phyloP scores from a whole-genome alignment of 805 yeast genomes.

The Ogataea methylovora region DNA sequence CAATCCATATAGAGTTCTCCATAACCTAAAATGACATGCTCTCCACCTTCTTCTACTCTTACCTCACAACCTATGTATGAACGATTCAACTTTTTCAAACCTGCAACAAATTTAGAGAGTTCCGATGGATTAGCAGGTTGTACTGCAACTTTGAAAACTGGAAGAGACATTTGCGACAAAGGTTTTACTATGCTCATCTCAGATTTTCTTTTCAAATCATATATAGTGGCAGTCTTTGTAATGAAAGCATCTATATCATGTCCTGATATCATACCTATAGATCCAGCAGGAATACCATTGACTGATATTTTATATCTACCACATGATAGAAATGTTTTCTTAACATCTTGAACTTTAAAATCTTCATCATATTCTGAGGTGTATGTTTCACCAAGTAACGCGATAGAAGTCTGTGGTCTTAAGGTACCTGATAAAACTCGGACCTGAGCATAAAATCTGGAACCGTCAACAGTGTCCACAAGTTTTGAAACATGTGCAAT shows the following conservation, averaged over 20 bases:
- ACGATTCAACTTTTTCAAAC: constrained; percentile 52
- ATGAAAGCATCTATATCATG: constrained; percentile 41
- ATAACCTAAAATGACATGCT: constrained; percentile 67
- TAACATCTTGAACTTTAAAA: constrained; percentile 30
- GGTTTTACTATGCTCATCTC: constrained; percentile 29
- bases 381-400: constrained; percentile 49
- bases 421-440: constrained; percentile 59
- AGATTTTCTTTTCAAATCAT: constrained; percentile 14
- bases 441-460: constrained; percentile 47
- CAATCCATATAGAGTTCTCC: constrained; percentile 90
- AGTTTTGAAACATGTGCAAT: constrained; percentile 53
- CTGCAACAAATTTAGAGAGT: constrained; percentile 63
- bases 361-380: constrained; percentile 47
- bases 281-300: constrained; percentile 51
- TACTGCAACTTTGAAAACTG: constrained; percentile 74
- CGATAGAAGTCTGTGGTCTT: constrained; percentile 36
- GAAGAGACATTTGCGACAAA: constrained; percentile 37
- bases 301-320: constrained; percentile 63
- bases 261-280: constrained; percentile 62
- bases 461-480: constrained; percentile 46
- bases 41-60: constrained; percentile 86
- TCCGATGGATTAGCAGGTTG: constrained; percentile 80
- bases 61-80: constrained; percentile 60
- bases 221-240: constrained; percentile 55
- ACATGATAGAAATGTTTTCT: constrained; percentile 46